phyloP scores from a whole-genome alignment of 148 eudicot species.

The Drosera capensis region DNA sequence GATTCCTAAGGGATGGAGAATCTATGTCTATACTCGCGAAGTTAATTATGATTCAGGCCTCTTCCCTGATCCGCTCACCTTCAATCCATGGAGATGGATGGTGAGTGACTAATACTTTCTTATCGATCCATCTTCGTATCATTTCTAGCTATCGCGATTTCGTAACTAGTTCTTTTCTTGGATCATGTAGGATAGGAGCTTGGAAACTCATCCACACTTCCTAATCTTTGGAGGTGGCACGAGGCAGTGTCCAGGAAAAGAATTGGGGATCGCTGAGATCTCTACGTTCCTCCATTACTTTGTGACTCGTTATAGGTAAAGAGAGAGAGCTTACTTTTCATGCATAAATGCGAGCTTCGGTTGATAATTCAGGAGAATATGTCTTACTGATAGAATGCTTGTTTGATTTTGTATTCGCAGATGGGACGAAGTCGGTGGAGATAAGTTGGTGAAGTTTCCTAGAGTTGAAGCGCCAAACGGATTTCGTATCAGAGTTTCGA shows the following conservation, averaged over 20 bases:
- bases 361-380: too few relatives aligned
- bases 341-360: too few relatives aligned
- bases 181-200: slow-evolving; percentile 46
- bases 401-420: too few relatives aligned
- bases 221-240: slow-evolving; percentile 91
- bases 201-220: slow-evolving; percentile 52
- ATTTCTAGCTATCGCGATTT: neutral
- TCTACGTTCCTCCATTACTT: slow-evolving; percentile 90
- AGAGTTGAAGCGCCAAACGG: slow-evolving; percentile 97
- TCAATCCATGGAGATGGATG: slow-evolving; percentile 99
- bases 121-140: neutral
- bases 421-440: slow-evolving; percentile 71
- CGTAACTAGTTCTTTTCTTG: neutral
- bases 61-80: slow-evolving; percentile 62
- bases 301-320: slow-evolving; percentile 76
- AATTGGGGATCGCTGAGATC: slow-evolving; percentile 78
- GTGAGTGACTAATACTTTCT: slow-evolving; percentile 16
- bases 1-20: slow-evolving; percentile 90
- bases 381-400: too few relatives aligned
- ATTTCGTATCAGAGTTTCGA: slow-evolving; percentile 51
- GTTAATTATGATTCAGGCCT: slow-evolving; percentile 54
- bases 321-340: too few relatives aligned
- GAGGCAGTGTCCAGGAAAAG: slow-evolving; percentile 93
- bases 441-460: slow-evolving; percentile 80
- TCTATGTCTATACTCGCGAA: slow-evolving; percentile 83